phyloP scores from a whole-genome alignment of 2,329 filamentous ascomycete species.

The Arthrinium phaeospermum region DNA sequence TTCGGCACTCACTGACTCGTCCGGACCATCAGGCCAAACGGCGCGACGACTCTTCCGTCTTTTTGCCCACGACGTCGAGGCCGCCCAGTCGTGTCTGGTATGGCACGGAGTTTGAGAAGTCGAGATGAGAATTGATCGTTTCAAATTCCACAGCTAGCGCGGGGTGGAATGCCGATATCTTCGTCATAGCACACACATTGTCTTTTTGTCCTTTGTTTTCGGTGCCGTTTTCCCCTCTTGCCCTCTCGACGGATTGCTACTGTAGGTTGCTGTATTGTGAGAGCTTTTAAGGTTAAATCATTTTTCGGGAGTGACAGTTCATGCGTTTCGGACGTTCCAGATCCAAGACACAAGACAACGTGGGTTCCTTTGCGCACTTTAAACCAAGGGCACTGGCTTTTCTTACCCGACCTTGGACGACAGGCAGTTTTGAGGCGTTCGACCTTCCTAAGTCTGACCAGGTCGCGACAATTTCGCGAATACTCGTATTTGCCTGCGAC shows the following conservation, averaged over 20 bases:
- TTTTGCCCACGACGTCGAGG: background rate
- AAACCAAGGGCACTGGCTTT: background rate
- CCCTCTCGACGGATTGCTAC: background rate
- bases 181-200: background rate
- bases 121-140: slow-evolving; percentile 11
- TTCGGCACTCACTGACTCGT: slow-evolving; percentile 9
- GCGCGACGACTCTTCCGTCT: background rate
- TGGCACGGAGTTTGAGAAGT: background rate
- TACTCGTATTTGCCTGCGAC: background rate
- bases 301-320: slow-evolving; percentile 16
- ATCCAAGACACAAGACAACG: slow-evolving; percentile 1
- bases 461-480: background rate
- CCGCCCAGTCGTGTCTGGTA: background rate
- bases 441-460: background rate
- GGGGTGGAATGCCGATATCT: background rate
- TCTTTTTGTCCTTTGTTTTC: background rate
- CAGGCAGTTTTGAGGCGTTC: background rate
- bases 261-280: background rate
- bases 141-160: background rate
- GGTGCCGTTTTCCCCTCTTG: background rate
- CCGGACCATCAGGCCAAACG: slow-evolving; percentile 15
- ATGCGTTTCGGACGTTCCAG: slow-evolving; percentile 15
- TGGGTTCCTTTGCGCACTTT: background rate
- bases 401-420: background rate
- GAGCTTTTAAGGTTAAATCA: slow-evolving; percentile 12